Conservation (phyloP, 441 rosid species). For the Populus hybrid region DNA sequence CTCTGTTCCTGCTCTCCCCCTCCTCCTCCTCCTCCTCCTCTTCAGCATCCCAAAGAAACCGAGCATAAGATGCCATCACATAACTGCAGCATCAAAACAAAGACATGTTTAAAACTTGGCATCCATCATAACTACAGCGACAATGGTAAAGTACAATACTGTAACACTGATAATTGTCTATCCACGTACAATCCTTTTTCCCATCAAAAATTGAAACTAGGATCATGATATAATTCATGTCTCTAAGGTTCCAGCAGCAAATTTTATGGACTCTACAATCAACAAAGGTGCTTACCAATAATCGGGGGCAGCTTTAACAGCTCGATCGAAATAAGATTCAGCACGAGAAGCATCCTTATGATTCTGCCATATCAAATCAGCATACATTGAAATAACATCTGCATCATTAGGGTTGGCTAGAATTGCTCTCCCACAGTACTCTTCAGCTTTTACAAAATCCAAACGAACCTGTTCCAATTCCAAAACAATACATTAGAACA, state of each 20-base stretch:
- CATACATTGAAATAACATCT: constrained; percentile 72
- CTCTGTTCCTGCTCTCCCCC: constrained; percentile 33
- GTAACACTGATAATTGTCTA: not conserved
- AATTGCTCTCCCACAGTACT: constrained; percentile 78
- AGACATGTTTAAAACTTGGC: not conserved
- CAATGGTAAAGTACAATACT: no score
- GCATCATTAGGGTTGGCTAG: constrained; percentile 60
- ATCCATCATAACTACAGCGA: not conserved
- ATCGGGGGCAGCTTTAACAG: constrained; percentile 72
- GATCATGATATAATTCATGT: not conserved
- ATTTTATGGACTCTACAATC: not conserved
- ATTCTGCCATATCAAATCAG: constrained; percentile 68
- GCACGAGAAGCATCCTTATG: constrained; percentile 75
- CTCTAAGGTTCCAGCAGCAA: not conserved
- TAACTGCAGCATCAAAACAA: constrained; percentile 47
- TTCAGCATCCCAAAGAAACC: constrained; percentile 5
- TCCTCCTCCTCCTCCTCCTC: constrained; percentile 50
- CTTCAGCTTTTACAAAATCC: constrained; percentile 68
- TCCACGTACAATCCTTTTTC: not conserved
- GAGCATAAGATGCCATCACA: constrained; percentile 82
- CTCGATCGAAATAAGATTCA: constrained; percentile 65
- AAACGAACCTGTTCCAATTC: constrained; percentile 48
- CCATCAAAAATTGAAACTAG: not conserved
- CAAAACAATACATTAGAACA: constrained; percentile 3
- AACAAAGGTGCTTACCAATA: constrained; percentile 50